Conservation (phyloP, 352 stramenopile genomes). For the Aphanomyces euteiches region DNA sequence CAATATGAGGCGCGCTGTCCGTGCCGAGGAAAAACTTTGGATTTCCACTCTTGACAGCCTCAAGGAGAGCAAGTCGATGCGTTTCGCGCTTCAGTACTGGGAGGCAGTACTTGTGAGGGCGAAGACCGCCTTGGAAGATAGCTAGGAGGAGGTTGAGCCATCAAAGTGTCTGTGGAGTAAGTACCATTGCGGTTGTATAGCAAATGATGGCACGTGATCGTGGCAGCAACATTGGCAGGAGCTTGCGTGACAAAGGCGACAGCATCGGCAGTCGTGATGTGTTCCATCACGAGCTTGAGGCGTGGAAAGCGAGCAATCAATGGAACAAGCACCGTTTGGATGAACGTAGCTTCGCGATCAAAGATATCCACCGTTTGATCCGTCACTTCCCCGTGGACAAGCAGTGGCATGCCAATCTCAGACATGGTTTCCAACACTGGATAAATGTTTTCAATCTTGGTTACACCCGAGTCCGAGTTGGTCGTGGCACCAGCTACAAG, state of each 20-base stretch:
- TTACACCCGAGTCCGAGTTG: conserved; percentile 97
- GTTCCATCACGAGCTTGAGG: conserved; percentile 99
- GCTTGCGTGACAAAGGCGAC: conserved; percentile 91
- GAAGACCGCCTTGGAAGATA: conserved; percentile 91
- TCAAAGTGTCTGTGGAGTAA: neutral
- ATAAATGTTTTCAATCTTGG: conserved; percentile 93
- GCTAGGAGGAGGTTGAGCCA: conserved; percentile 26
- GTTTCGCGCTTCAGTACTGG: conserved; percentile 97
- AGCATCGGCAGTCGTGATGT: conserved; percentile 97
- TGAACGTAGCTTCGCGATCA: conserved; percentile 96
- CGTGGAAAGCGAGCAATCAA: conserved; percentile 90
- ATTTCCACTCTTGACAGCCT: conserved; percentile 87
- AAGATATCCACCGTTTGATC: conserved; percentile 96
- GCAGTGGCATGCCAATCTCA: conserved; percentile 88
- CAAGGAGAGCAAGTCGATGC: conserved; percentile 88
- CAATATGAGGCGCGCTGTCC: conserved; percentile 95
- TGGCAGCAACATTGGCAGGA: conserved; percentile 91
- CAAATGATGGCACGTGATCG: conserved; percentile 99
- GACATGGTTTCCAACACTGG: conserved; percentile 75
- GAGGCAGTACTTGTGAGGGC: conserved; percentile 99
- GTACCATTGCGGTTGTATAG: conserved; percentile 97
- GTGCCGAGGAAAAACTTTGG: conserved; percentile 98
- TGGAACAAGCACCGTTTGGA: conserved; percentile 93
- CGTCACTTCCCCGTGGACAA: conserved; percentile 97
- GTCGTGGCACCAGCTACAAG: conserved; percentile 92